Base-by-base conservation (phyloP, 306 rosid species). In the Ochetophila trinervis region DNA sequence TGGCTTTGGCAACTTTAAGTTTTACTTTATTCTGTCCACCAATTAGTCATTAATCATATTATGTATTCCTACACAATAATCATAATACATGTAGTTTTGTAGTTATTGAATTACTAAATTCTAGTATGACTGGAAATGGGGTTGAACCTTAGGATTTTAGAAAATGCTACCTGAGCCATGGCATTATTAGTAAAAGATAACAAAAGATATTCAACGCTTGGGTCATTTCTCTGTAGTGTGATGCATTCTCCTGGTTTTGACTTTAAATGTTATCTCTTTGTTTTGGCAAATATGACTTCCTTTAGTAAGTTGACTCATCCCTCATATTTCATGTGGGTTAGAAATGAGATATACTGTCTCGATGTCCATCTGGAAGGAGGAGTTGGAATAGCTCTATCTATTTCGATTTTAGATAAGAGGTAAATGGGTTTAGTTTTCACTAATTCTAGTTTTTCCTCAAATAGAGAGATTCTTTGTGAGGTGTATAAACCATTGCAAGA, bases 401-500 rank as follows among this genome's bases (percentile, higher is more conserved):
- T 40, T 47, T 30, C 36, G 18, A 24, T 12, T 2, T 64, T 49
- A 56, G 63, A 60, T 12, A 47, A 23, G 40, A 34, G 47, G 1
- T 6, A 23, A 5, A 15, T 62, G 54, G 52, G 24, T 23, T 42
- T 44, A 35, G 16, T 69, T 15, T 37, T 45, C 50, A 35, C 69
- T 64, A 64, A 61, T 70, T 50, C 57, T 37, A 5, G 37, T 64
- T 75, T 68, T 48, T 67, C 21, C 37, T 57, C 48, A 42, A n/a
- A 70, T 62, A 84, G 90, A 65, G 87, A 81, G 76, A 67, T 78
- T 49, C 76, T 76, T 12, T 18, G 62, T 7, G 98, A 89, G 85
- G 36, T 85, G 62, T 89, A 86, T 73, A 84, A 85, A 80, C 94
- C 96, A 6, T 71, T 93, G 85, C 87, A 83, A 78, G 97, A 89